A percentile compares a stretch with the other conserved stretches of the same genome.
phyloP scores from a whole-genome alignment of 2,329 filamentous ascomycete genomes.

The Sclerotinia borealis region DNA sequence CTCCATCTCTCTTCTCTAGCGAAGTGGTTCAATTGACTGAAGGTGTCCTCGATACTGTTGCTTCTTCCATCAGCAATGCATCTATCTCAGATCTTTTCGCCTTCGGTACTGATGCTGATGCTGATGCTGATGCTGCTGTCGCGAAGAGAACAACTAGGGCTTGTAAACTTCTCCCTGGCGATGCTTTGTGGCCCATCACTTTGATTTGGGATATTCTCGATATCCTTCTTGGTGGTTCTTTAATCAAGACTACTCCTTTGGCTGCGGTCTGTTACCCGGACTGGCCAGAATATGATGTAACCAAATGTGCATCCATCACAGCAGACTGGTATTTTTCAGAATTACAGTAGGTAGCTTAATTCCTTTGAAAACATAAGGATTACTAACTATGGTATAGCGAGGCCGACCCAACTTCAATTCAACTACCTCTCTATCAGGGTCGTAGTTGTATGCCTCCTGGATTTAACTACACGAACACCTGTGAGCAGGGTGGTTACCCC shows the following conservation, averaged over 20 bases:
- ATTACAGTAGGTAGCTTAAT: conserved; percentile 31
- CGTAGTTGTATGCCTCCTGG: conserved; percentile 34
- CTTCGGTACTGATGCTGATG: conserved; percentile 8
- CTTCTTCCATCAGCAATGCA: conserved; percentile 13
- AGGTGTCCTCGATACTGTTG: conserved; percentile 17
- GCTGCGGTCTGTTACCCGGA: conserved; percentile 39
- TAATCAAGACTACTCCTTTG: conserved; percentile 40
- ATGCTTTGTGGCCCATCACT: conserved; percentile 41
- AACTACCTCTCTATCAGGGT: conserved; percentile 41
- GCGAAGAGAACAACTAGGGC: not conserved
- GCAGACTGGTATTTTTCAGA: conserved; percentile 32
- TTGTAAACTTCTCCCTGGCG: conserved; percentile 26
- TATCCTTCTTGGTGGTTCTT: conserved; percentile 36
- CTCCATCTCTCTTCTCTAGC: conserved; percentile 7
- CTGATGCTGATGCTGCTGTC: not conserved
- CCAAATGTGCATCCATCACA: conserved; percentile 32
- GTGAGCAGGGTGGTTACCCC: conserved; percentile 19
- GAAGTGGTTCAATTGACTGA: conserved; percentile 22
- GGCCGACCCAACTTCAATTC: conserved; percentile 39
- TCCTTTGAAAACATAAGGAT: not conserved
- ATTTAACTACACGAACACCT: conserved; percentile 9
- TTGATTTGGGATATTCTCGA: conserved; percentile 43
- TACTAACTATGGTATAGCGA: conserved; percentile 33
- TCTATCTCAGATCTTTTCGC: conserved; percentile 11
- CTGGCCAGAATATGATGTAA: conserved; percentile 29